Evolutionary conservation across 352 stramenopile species (phyloP), one percentile per base, ranked within the genome.

Genomic region (Elongisporangium undulatum): DNA sequence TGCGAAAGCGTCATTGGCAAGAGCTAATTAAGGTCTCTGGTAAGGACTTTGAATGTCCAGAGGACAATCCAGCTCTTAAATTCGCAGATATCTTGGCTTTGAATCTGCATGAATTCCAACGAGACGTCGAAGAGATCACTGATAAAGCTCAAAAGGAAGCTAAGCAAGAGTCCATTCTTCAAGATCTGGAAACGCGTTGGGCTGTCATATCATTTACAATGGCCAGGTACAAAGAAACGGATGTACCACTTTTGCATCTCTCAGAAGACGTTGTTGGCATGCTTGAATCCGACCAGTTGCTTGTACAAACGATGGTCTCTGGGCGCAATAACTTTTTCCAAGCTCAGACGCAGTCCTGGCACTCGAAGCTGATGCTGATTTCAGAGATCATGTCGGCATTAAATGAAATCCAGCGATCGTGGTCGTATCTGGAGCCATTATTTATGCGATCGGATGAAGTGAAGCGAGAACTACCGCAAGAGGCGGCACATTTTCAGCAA

Each of bases 401-500:
- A 22, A 82, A 80, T 26, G 94, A 98, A 53, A 98, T 99, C 62
- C 94, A 98, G 71, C 87, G 92, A 12, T 94, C 91, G 15, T 98
- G 95, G 95, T 96, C 83, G 17, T 98, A 98, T 64, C 65, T 98
- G 4, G 95, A 98, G 64, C 94, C 95, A 15, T 75, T 98, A 1
- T 98, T 98, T 58, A 96, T 98, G 58, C 64, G 79, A 3, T 98
- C 92, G 0, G 95, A 98, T 16, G 95, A 98, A 62, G 95, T 98
- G 4, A 98, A 98, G 59, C 71, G 81, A 2, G 95, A 98, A 53
- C 72, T 98, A 19, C 95, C 95, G 1, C 84, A 97, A 4, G 94
- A 98, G 51, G 83, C 95, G 0, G 70, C 74, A 34, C 82, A 89
- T 5, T 98, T 98, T 64, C 78, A 85, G 58, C 55, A 66, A 38